Conservation (phyloP, 345 rosid species). For the Hypericum perforatum region DNA sequence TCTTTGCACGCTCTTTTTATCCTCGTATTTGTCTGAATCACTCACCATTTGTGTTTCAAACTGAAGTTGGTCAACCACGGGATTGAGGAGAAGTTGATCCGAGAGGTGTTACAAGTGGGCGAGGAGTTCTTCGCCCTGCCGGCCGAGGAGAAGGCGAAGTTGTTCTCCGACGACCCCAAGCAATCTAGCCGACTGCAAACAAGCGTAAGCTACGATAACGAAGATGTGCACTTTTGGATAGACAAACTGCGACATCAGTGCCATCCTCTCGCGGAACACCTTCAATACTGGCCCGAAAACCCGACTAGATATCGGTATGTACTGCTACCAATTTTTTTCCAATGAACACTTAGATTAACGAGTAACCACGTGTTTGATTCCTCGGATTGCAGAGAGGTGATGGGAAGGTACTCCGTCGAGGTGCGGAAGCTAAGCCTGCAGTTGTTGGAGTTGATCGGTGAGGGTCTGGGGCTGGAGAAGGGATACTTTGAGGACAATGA, state of each 20-base stretch:
- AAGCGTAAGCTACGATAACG: slow-evolving; percentile 13
- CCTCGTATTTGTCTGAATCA: no score
- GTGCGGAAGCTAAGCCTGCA: slow-evolving; percentile 23
- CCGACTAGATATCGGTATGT: slow-evolving; percentile 4
- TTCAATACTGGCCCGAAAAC: slow-evolving; percentile 12
- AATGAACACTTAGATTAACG: no score
- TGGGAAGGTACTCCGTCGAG: slow-evolving; percentile 20
- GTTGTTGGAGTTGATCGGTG: slow-evolving; percentile 20
- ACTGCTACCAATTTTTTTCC: no score
- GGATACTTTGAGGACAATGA: slow-evolving; percentile 12
- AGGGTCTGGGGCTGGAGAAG: slow-evolving; percentile 26
- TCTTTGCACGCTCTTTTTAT: not conserved
- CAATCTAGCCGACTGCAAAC: slow-evolving; percentile 15
- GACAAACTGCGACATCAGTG: slow-evolving; percentile 12
- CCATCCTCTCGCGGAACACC: slow-evolving; percentile 13
- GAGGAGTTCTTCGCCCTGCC: slow-evolving; percentile 16
- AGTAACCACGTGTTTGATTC: no score
- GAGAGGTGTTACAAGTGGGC: slow-evolving; percentile 9
- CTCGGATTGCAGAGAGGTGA: slow-evolving; percentile 13
- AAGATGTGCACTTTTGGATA: slow-evolving; percentile 17
- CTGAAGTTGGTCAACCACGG: slow-evolving; percentile 19
- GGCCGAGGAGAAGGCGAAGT: slow-evolving; percentile 8
- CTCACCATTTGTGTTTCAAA: no score
- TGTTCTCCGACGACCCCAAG: slow-evolving; percentile 15
- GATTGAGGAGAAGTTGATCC: slow-evolving; percentile 10